These are phyloP conservation scores for Venturia carpophila DNA, from an alignment of 2,329 filamentous ascomycete genomes.

Conservation along the genomic window DNA sequence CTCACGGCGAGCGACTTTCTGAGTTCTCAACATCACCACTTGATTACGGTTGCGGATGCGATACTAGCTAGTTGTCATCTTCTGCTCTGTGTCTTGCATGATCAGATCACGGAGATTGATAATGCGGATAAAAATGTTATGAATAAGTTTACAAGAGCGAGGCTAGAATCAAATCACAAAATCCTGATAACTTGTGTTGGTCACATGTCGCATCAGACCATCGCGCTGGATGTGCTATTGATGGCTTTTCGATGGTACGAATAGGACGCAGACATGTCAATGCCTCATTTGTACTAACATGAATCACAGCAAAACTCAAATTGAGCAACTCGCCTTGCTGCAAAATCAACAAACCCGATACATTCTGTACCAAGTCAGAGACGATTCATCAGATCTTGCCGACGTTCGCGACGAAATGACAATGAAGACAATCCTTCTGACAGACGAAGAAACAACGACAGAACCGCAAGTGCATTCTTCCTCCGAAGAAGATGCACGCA, in stretches of 20 bases:
- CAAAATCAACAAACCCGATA: conserved; percentile 1
- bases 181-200: background rate
- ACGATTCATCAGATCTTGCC: background rate
- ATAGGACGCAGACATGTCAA: background rate
- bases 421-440: background rate
- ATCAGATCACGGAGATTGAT: background rate
- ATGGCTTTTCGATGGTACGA: background rate
- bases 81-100: background rate
- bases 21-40: background rate
- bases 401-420: background rate
- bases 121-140: background rate
- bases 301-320: background rate
- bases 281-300: background rate
- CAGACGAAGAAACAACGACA: background rate
- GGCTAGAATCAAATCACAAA: background rate
- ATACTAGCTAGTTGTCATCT: background rate
- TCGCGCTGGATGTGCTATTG: conserved; percentile 1
- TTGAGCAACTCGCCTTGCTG: conserved; percentile 2
- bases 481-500: background rate
- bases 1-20: background rate
- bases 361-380: background rate
- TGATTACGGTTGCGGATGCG: background rate
- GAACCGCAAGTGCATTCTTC: background rate
- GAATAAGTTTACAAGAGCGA: background rate
- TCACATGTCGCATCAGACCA: background rate